Evolutionary conservation across 2,329 filamentous ascomycete species (phyloP).

Genomic region (Fusarium sp.): DNA sequence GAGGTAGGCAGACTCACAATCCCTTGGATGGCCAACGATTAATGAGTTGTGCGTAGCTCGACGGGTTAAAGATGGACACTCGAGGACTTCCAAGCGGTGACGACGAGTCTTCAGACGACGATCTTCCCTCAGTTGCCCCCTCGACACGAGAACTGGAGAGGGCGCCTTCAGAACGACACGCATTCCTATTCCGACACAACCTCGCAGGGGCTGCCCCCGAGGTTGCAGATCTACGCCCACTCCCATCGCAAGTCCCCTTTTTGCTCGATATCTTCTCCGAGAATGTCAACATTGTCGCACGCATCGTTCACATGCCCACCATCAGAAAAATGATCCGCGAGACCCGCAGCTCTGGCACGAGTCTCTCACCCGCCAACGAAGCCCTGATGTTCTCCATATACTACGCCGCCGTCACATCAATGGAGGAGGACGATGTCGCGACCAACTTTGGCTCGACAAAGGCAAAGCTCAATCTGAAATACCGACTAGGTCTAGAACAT

Average conservation of each 20-base stretch:
- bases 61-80: constrained; percentile 57
- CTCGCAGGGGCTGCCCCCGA: constrained; percentile 46
- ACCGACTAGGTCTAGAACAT: constrained; percentile 67
- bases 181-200: constrained; percentile 64
- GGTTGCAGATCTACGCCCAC: constrained; percentile 58
- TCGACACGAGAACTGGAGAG: constrained; percentile 56
- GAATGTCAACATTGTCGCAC: constrained; percentile 61
- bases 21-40: background rate
- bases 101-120: constrained; percentile 53
- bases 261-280: constrained; percentile 63
- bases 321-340: constrained; percentile 50
- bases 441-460: constrained; percentile 64
- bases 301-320: constrained; percentile 60
- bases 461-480: constrained; percentile 57
- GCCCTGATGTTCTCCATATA: constrained; percentile 69
- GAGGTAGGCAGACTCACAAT: constrained; percentile 54
- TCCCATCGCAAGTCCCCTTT: constrained; percentile 67
- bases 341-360: constrained; percentile 47
- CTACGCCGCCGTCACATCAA: constrained; percentile 66
- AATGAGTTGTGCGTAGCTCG: constrained; percentile 49
- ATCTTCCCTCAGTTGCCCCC: constrained; percentile 43
- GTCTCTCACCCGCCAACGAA: constrained; percentile 58
- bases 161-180: constrained; percentile 59
- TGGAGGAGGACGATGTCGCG: constrained; percentile 68
- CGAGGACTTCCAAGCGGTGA: constrained; percentile 47